Evolutionary conservation across 2,329 filamentous ascomycete genomes (phyloP).

Genomic region (Trichoderma guizhouense): DNA sequence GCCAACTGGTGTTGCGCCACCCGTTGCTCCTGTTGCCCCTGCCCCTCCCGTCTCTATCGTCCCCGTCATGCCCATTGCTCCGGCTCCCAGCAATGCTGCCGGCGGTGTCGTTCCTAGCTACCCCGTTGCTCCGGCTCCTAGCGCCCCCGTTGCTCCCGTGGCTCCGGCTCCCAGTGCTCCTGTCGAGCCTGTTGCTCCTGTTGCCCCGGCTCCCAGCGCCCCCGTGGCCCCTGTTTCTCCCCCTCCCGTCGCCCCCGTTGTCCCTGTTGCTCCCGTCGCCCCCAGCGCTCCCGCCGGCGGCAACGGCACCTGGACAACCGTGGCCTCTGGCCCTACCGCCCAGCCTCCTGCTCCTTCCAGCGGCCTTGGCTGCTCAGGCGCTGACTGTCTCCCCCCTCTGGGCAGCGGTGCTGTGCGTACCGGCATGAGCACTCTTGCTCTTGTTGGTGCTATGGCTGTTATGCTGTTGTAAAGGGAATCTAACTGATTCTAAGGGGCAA

Average conservation of each 20-base stretch:
- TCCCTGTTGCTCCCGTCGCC: not conserved
- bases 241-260: too few species aligned
- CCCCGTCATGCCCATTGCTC: not conserved
- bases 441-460: conserved; percentile 21
- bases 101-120: not conserved
- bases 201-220: not conserved
- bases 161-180: not conserved
- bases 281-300: not conserved
- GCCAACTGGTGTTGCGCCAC: conserved; percentile 11
- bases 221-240: not conserved
- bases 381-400: conserved; percentile 12
- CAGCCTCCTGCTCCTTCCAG: not conserved
- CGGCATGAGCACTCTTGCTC: conserved; percentile 23
- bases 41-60: not conserved
- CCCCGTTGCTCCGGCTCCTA: not conserved
- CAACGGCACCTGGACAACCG: not conserved
- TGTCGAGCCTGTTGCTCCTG: not conserved
- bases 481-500: not conserved
- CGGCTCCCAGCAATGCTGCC: not conserved
- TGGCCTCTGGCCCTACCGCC: not conserved
- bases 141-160: not conserved
- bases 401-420: conserved; percentile 23
- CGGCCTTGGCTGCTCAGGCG: conserved; percentile 17
- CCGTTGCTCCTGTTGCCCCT: not conserved
- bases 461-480: conserved; percentile 17